Base-by-base conservation (phyloP, 2,329 filamentous ascomycete species). In the Trichoderma simmonsii region DNA sequence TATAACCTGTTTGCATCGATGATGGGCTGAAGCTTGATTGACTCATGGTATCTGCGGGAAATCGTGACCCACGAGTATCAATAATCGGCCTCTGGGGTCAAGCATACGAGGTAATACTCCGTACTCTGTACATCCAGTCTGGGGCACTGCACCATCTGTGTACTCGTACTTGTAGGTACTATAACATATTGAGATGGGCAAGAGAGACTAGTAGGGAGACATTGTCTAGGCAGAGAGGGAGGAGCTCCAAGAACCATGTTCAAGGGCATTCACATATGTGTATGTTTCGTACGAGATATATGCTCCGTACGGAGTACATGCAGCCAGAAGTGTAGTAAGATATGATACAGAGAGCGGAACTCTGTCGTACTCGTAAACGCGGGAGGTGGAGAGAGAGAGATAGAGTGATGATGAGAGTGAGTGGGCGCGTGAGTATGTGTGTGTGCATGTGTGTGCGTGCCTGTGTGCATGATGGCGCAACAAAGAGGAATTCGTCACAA, bases 391-490 rank as follows among this genome's bases (percentile, higher is more conserved):
- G 12, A 34, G n/a, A 54, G 12, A 54, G 39, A 65, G 28, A 34
- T 34, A 39, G 26, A 43, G 39, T 30, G 18, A 59, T 28, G 15
- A 59, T 36, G 11, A 3, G 51, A 39, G 15, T 6, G 56, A 60
- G 51, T 66, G 62, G 26, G 56, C 26, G 28, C 24, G 71, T 36
- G 61, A 56, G 34, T 21, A 28, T 14, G 67, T 51, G 71, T 43
- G 39, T 43, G 39, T 43, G 39, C 7, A 4, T n/a, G 18, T 43
- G 18, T 70, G 32, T 30, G 63, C 68, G 43, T 66, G 56, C 36
- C 36, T 48, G 70, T 65, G 70, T 60, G 60, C 36, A 30, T 56
- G 48, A 77, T 74, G 72, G 75, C 75, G 75, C 73, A 73, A 71
- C 73, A 72, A 74, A 75, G n/a, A 24, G 57, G n/a, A 32, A 61